These are phyloP conservation scores for Coleophoma crateriformis DNA, from an alignment of 2,329 filamentous ascomycete species.

Conservation along the genomic window DNA sequence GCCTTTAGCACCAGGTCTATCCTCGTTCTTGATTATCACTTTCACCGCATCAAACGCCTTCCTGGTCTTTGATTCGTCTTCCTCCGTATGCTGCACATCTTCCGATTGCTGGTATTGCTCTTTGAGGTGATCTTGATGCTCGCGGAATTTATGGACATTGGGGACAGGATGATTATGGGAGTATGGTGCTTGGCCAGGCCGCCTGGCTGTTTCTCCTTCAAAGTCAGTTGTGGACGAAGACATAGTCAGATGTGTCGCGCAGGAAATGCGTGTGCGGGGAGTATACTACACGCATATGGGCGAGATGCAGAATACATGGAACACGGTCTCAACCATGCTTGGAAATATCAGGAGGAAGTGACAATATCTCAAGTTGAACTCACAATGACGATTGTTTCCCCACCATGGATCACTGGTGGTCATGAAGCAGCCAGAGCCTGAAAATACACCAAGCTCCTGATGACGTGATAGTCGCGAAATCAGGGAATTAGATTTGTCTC, in stretches of 20 bases:
- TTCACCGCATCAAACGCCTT: constrained; percentile 15
- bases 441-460: too few relatives aligned
- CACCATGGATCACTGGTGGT: too few relatives aligned
- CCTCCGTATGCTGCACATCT: constrained; percentile 16
- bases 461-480: too few relatives aligned
- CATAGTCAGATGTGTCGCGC: not conserved
- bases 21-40: constrained; percentile 15
- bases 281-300: too few relatives aligned
- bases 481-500: too few relatives aligned
- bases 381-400: too few relatives aligned
- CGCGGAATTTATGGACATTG: constrained; percentile 18
- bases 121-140: constrained; percentile 16
- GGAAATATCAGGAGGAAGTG: too few relatives aligned
- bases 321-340: too few relatives aligned
- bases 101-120: constrained; percentile 12
- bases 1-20: constrained; percentile 11
- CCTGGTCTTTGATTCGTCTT: constrained; percentile 17
- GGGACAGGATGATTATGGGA: constrained; percentile 19
- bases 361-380: too few relatives aligned
- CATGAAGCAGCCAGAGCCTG: too few relatives aligned
- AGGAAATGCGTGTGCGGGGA: too few relatives aligned
- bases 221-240: constrained; percentile 6
- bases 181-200: constrained; percentile 18
- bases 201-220: constrained; percentile 16
- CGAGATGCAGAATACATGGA: too few relatives aligned